phyloP scores from a whole-genome alignment of 2,329 filamentous ascomycete genomes.

The Botrytis sinoallii region DNA sequence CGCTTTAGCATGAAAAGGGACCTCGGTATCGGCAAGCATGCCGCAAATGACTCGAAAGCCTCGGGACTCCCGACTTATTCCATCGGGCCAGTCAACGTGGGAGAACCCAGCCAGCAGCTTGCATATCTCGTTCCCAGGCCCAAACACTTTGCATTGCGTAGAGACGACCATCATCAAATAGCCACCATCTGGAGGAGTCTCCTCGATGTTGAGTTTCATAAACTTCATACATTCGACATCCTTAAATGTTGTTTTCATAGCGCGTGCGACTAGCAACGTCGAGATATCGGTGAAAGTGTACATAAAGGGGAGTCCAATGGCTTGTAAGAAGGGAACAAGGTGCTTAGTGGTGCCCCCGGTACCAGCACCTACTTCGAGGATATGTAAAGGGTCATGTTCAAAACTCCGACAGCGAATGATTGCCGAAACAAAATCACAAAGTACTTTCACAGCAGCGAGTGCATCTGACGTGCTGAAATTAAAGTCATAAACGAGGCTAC shows the following conservation, averaged over 20 bases:
- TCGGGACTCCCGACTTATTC: conserved; percentile 22
- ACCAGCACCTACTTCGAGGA: conserved; percentile 47
- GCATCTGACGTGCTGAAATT: conserved; percentile 16
- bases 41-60: conserved; percentile 12
- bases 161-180: conserved; percentile 30
- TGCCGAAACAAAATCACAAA: background rate
- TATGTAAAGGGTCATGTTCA: background rate
- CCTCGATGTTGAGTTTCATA: background rate
- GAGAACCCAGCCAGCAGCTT: conserved; percentile 21
- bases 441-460: background rate
- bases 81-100: conserved; percentile 23
- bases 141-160: conserved; percentile 25
- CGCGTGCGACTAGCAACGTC: conserved; percentile 28
- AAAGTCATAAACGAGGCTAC: conserved; percentile 26
- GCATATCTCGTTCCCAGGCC: conserved; percentile 22
- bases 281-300: conserved; percentile 34
- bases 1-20: background rate
- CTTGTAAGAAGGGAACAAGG: background rate
- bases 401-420: background rate
- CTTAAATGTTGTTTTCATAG: conserved; percentile 19
- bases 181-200: conserved; percentile 28
- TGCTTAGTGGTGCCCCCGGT: conserved; percentile 11
- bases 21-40: background rate
- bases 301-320: background rate
- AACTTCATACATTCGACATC: background rate